These are phyloP conservation scores for Paraglomus brasilianum DNA, from an alignment of 192 early-diverging fungal species.

Conservation along the genomic window DNA sequence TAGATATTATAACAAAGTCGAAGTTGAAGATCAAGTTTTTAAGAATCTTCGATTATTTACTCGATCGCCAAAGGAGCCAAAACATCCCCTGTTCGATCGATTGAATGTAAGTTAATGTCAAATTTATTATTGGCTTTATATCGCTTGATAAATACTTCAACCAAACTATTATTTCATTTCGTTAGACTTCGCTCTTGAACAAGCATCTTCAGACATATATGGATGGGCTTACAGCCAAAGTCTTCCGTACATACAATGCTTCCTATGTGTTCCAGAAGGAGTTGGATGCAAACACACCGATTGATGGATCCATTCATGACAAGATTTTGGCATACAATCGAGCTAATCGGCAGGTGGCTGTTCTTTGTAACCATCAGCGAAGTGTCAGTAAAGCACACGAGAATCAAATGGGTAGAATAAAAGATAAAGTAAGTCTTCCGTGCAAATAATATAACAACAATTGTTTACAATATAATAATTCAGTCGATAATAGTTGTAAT, in stretches of 20 bases:
- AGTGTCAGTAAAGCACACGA: constrained; percentile 79
- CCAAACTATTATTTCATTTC: neutral
- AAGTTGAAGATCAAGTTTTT: constrained; percentile 86
- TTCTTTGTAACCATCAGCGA: constrained; percentile 98
- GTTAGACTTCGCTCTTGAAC: constrained; percentile 76
- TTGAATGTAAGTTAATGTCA: constrained; percentile 60
- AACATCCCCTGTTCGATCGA: constrained; percentile 90
- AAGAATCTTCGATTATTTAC: constrained; percentile 93
- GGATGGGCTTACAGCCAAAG: constrained; percentile 93
- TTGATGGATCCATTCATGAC: constrained; percentile 69
- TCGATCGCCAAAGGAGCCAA: constrained; percentile 67
- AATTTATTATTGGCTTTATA: constrained; percentile 12
- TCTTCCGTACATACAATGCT: constrained; percentile 99
- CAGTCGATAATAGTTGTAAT: neutral
- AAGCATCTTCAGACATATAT: constrained; percentile 86
- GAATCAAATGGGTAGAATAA: constrained; percentile 74
- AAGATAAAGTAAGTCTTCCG: constrained; percentile 64
- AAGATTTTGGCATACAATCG: constrained; percentile 92
- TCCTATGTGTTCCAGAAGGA: constrained; percentile 91
- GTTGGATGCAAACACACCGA: constrained; percentile 59
- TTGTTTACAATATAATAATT: neutral
- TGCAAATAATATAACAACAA: constrained; percentile 1
- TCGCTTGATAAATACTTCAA: neutral
- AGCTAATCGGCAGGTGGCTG: constrained; percentile 93
- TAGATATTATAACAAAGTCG: constrained; percentile 82